These are phyloP conservation scores for Diplodia mutila DNA, from an alignment of 2,329 filamentous ascomycete species.

Conservation along the genomic window DNA sequence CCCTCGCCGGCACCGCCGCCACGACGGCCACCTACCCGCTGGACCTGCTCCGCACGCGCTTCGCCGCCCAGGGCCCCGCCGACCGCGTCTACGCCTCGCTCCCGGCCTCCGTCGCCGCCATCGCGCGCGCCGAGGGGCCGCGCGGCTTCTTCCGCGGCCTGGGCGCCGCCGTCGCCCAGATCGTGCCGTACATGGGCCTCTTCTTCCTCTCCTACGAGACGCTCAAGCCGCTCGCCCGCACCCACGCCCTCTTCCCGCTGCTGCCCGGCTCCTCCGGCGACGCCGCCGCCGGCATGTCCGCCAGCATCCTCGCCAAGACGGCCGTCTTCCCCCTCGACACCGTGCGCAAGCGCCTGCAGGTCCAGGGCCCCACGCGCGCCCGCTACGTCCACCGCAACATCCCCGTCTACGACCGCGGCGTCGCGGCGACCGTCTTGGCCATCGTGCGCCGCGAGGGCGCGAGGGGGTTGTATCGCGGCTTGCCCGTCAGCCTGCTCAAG, in stretches of 20 bases:
- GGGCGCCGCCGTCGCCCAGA: constrained; percentile 79
- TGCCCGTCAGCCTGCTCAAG: constrained; percentile 89
- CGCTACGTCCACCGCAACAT: constrained; percentile 86
- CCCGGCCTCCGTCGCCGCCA: constrained; percentile 69
- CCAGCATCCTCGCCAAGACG: constrained; percentile 83
- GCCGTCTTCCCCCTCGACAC: constrained; percentile 91
- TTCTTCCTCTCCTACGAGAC: constrained; percentile 92
- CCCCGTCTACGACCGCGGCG: constrained; percentile 72
- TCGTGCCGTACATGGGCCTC: constrained; percentile 94
- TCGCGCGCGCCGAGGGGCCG: constrained; percentile 73
- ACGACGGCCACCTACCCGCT: constrained; percentile 89
- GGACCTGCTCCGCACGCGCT: constrained; percentile 89
- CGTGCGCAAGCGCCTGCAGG: constrained; percentile 89
- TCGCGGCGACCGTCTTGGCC: constrained; percentile 65
- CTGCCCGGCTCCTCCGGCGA: constrained; percentile 73
- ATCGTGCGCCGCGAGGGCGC: constrained; percentile 76
- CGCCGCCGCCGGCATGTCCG: constrained; percentile 78
- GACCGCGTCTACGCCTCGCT: constrained; percentile 75
- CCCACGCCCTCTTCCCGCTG: constrained; percentile 52
- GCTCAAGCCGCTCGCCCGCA: constrained; percentile 56
- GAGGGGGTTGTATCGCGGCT: constrained; percentile 81
- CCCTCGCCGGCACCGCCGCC: constrained; percentile 77
- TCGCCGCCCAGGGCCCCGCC: constrained; percentile 87
- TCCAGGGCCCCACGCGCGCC: constrained; percentile 83
- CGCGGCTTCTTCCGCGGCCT: constrained; percentile 87